Evolutionary conservation across 1,139 yeast species (phyloP), one percentile per base, ranked within the genome.

Genomic region (Pichia sorboxylosa): DNA sequence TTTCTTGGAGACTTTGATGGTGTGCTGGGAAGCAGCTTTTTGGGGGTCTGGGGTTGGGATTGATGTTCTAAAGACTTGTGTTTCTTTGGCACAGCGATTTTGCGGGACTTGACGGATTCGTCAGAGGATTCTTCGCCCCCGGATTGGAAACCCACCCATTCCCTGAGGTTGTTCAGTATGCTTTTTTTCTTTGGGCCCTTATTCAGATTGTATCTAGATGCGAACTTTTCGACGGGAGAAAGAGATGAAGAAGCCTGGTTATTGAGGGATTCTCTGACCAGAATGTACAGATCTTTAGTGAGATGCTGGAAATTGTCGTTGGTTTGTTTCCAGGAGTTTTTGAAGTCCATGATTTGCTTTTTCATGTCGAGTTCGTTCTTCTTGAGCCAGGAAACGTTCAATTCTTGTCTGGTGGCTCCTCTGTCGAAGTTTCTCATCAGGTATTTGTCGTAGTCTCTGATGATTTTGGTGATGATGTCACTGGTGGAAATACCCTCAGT

Each of bases 401-500:
- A 70, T 51, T 90, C 98, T 55, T 90, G 84, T 52, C 98, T 71
- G 3, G 96, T 82, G 8, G 96, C 97, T 33, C 98, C 98, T 43
- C 98, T 72, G 10, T 95, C 95, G 58, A 90, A 90, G 59, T 90
- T 90, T 54, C 98, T 73, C 90, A 87, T 81, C 56, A 90, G 64
- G 57, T 90, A 90, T 63, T 87, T 85, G 63, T 90, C 98, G 58
- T 90, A 90, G 59, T 90, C 97, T 47, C 92, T 72, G 46, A 90
- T 87, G 48, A 90, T 83, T 54, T 82, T 84, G 39, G 97, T 87
- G 49, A 90, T 90, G 43, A 90, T 90, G 55, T 90, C 97, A 26
- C 94, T 81, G 1, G 98, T 90, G 10, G 95, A 82, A 30, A 90
- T 78, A 13, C 98, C 98, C 45, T 87, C 94, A 0, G 98, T 90